These are phyloP conservation scores for Kazachstania psychrophila DNA, from an alignment of 805 yeast species.

Conservation along the genomic window DNA sequence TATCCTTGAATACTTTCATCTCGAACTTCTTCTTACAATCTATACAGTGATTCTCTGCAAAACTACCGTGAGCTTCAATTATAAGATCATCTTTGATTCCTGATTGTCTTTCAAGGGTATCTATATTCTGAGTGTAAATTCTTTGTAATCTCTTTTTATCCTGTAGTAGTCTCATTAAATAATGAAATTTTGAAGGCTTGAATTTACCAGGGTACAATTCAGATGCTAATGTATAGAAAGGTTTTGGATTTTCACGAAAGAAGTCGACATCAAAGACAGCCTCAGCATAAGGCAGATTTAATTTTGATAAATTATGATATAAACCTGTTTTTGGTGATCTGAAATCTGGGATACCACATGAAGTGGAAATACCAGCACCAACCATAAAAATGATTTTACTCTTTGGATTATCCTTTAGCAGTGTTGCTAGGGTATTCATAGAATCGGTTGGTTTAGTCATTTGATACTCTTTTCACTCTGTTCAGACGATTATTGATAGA, in stretches of 20 bases:
- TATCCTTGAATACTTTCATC: conserved; percentile 35
- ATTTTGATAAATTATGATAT: conserved; percentile 64
- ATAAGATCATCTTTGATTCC: conserved; percentile 57
- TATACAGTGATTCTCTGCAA: conserved; percentile 76
- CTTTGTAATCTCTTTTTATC: conserved; percentile 54
- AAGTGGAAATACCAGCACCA: conserved; percentile 93
- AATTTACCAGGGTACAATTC: conserved; percentile 86
- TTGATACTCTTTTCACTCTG: no score
- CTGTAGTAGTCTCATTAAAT: conserved; percentile 57
- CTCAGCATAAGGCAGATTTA: conserved; percentile 83
- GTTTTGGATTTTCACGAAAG: conserved; percentile 64
- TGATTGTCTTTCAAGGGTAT: conserved; percentile 79
- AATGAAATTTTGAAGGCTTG: conserved; percentile 75
- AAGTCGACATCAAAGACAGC: conserved; percentile 90
- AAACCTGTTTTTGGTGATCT: conserved; percentile 85
- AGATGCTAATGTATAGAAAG: conserved; percentile 75
- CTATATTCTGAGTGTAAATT: conserved; percentile 88
- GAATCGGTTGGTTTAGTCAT: neutral
- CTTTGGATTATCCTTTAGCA: conserved; percentile 16
- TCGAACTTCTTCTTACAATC: conserved; percentile 55
- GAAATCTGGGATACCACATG: conserved; percentile 94
- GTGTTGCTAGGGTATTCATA: conserved; percentile 6
- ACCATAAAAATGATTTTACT: conserved; percentile 53
- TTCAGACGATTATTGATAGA: no score
- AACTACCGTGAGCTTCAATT: conserved; percentile 93